These are phyloP conservation scores for Rhodosporidiobolus odoratus DNA, from an alignment of 768 basidiomycete species.

Conservation along the genomic window DNA sequence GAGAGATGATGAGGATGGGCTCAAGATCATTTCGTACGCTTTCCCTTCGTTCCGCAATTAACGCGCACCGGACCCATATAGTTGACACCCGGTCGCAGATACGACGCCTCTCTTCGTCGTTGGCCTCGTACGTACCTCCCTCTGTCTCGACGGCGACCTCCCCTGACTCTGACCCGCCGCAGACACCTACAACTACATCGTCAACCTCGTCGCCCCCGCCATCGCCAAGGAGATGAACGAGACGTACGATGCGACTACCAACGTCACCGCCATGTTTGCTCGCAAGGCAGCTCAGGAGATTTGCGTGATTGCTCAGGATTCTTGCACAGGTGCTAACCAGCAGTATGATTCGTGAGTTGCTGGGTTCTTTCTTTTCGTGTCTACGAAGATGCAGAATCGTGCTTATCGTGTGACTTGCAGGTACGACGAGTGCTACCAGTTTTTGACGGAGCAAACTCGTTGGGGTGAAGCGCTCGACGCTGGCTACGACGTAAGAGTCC, in stretches of 20 bases:
- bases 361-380: no score
- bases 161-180: no score
- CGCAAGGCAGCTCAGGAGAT: neutral
- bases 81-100: neutral
- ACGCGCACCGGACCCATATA: no score
- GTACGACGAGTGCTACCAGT: conserved; percentile 2
- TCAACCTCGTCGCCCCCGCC: neutral
- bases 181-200: neutral
- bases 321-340: neutral
- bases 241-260: neutral
- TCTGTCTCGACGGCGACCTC: no score
- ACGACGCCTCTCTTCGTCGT: conserved; percentile 8
- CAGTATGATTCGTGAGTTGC: conserved; percentile 5
- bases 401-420: no score
- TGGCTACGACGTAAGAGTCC: neutral
- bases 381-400: no score
- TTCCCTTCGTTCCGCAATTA: neutral
- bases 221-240: conserved; percentile 5
- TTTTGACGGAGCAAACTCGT: neutral
- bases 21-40: conserved; percentile 1
- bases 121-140: neutral
- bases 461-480: neutral
- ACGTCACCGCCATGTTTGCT: neutral
- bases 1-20: conserved; percentile 13
- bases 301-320: neutral